phyloP scores from a whole-genome alignment of 2,329 filamentous ascomycete species.

The Xylariales sp. region DNA sequence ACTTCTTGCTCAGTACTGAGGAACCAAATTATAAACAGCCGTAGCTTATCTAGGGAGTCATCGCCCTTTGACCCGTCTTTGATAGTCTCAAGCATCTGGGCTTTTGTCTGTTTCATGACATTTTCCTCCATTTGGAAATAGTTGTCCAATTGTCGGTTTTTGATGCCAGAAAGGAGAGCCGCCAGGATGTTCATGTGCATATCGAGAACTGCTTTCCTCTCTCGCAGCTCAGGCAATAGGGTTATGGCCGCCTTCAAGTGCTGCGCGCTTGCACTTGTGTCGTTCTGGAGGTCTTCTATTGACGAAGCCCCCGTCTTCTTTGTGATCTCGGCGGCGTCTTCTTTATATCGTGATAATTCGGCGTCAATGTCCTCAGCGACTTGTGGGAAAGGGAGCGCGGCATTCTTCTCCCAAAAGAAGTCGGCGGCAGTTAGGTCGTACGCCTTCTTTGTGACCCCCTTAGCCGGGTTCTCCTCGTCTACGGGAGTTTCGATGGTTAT shows the following conservation, averaged over 20 bases:
- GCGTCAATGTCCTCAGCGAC: constrained; percentile 96
- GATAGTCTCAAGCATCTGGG: constrained; percentile 88
- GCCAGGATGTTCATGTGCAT: constrained; percentile 99
- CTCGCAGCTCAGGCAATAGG: constrained; percentile 87
- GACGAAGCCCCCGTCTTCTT: constrained; percentile 94
- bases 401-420: constrained; percentile 97
- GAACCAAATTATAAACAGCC: constrained; percentile 97
- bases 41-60: constrained; percentile 87
- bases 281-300: constrained; percentile 91
- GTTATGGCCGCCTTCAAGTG: constrained; percentile 97
- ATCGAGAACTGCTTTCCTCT: constrained; percentile 91
- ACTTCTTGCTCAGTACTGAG: constrained; percentile 93
- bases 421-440: constrained; percentile 92
- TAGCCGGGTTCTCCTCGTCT: constrained; percentile 80
- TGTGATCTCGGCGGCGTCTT: constrained; percentile 93
- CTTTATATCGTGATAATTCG: constrained; percentile 93
- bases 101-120: constrained; percentile 89
- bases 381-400: constrained; percentile 89
- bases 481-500: constrained; percentile 89
- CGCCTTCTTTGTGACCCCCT: constrained; percentile 82
- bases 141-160: constrained; percentile 93
- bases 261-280: constrained; percentile 88
- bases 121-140: constrained; percentile 96
- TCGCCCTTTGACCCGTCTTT: constrained; percentile 84
- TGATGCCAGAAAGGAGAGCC: constrained; percentile 80